These are phyloP conservation scores for Trichoderma semiorbis DNA, from an alignment of 2,329 filamentous ascomycete genomes.

Conservation along the genomic window DNA sequence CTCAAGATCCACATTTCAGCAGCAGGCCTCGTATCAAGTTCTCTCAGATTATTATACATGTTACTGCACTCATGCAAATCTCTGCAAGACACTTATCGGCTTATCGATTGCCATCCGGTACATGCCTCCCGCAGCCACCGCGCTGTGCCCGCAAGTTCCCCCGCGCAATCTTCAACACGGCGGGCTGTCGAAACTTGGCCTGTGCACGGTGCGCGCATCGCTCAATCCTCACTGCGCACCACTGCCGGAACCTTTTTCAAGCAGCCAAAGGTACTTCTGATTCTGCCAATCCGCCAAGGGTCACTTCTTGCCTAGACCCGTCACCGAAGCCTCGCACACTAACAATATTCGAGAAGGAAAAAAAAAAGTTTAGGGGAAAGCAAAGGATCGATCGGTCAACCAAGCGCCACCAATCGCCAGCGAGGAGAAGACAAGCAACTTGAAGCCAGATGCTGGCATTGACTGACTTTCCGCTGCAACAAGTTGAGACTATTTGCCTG, in stretches of 20 bases:
- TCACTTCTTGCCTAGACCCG: slow-evolving; percentile 1
- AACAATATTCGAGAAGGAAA: slow-evolving; percentile 7
- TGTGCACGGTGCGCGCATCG: neutral
- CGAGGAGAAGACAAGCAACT: neutral
- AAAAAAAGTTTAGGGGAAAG: neutral
- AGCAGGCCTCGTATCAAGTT: neutral
- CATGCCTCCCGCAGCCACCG: neutral
- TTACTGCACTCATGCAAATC: neutral
- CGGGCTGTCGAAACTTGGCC: neutral
- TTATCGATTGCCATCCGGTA: neutral
- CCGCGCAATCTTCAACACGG: neutral
- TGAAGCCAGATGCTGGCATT: neutral
- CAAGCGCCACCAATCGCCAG: neutral
- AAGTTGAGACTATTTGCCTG: neutral
- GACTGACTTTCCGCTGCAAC: neutral
- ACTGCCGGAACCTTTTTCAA: neutral
- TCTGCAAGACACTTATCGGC: neutral
- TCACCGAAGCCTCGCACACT: slow-evolving; percentile 15
- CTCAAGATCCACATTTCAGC: neutral
- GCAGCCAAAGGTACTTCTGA: slow-evolving; percentile 5
- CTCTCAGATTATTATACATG: neutral
- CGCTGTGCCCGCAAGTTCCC: neutral
- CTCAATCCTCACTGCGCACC: neutral
- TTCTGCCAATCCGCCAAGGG: neutral
- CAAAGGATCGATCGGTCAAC: neutral